A percentile compares a stretch with the other conserved stretches of the same genome.
Conservation (phyloP, 805 yeast species). For the Debaryomyces prosopidis region DNA sequence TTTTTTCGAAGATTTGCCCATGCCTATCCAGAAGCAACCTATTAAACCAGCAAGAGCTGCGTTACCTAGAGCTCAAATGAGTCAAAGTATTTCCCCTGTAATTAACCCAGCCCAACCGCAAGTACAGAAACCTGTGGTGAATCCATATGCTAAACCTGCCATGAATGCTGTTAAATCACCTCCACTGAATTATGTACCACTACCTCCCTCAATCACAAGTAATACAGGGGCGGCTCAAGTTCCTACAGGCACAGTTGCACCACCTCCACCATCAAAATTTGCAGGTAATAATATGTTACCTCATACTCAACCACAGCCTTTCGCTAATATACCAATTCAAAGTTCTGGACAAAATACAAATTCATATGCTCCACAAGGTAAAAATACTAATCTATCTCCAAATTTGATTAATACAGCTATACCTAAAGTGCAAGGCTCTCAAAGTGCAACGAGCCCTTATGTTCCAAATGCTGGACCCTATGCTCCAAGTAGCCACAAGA, state of each 20-base stretch:
- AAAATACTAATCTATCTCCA: slow-evolving; percentile 9
- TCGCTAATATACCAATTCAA: neutral
- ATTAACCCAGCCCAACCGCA: slow-evolving; percentile 8
- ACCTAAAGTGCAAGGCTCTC: slow-evolving; percentile 17
- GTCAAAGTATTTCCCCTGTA: slow-evolving; percentile 8
- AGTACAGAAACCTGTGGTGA: slow-evolving; percentile 21
- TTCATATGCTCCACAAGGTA: slow-evolving; percentile 7
- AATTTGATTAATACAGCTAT: slow-evolving; percentile 24
- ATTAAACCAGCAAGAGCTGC: slow-evolving; percentile 32
- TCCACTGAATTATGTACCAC: slow-evolving; percentile 5
- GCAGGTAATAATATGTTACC: neutral
- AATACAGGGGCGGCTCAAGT: neutral
- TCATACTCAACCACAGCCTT: neutral
- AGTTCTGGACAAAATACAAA: no score
- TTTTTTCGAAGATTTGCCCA: slow-evolving; percentile 63
- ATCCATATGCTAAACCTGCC: slow-evolving; percentile 29
- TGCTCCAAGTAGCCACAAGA: slow-evolving; percentile 34
- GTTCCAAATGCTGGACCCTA: slow-evolving; percentile 47
- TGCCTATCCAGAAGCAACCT: slow-evolving; percentile 26
- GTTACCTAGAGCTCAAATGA: slow-evolving; percentile 17
- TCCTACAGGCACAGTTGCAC: neutral
- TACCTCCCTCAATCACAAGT: slow-evolving; percentile 3
- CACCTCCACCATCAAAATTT: slow-evolving; percentile 3
- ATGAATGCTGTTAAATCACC: slow-evolving; percentile 2
- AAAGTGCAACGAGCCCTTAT: slow-evolving; percentile 36